Conservation (phyloP, 139 green algal genomes). For the Chlorella sorokiniana region DNA sequence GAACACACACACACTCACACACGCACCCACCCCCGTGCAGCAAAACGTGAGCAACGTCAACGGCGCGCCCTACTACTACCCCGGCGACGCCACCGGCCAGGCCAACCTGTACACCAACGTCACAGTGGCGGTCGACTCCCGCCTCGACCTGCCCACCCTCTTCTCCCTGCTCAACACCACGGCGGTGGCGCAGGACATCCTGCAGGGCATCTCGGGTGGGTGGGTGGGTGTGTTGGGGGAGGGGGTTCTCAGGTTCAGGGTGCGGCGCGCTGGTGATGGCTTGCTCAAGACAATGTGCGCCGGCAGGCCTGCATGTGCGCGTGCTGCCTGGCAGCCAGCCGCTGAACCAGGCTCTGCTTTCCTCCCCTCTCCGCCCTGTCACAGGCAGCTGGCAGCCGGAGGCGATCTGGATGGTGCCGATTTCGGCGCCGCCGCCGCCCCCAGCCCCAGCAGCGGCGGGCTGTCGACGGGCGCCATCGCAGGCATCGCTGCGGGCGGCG, state of each 20-base stretch:
- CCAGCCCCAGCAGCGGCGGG: neutral
- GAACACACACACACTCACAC: neutral
- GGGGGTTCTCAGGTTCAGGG: too few relatives aligned
- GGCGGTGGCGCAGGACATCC: neutral
- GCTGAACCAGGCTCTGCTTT: too few relatives aligned
- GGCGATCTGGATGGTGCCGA: constrained; percentile 2
- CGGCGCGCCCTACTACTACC: neutral
- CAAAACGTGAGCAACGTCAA: neutral
- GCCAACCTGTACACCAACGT: constrained; percentile 15
- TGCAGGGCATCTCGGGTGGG: neutral
- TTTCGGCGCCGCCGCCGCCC: neutral
- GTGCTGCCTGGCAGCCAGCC: too few relatives aligned
- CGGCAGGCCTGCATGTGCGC: too few relatives aligned
- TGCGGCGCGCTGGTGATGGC: too few relatives aligned
- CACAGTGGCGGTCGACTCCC: neutral
- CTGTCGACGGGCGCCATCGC: constrained; percentile 33
- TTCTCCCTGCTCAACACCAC: neutral
- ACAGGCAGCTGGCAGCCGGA: neutral
- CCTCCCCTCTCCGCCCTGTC: too few relatives aligned
- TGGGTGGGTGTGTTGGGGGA: neutral
- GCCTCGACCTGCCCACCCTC: neutral
- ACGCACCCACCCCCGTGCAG: neutral
- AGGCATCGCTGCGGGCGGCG: constrained; percentile 35
- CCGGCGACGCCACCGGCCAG: neutral
- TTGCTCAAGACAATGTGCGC: too few relatives aligned